Conservation (phyloP, 768 basidiomycete species). For the Podaxis sp. region DNA sequence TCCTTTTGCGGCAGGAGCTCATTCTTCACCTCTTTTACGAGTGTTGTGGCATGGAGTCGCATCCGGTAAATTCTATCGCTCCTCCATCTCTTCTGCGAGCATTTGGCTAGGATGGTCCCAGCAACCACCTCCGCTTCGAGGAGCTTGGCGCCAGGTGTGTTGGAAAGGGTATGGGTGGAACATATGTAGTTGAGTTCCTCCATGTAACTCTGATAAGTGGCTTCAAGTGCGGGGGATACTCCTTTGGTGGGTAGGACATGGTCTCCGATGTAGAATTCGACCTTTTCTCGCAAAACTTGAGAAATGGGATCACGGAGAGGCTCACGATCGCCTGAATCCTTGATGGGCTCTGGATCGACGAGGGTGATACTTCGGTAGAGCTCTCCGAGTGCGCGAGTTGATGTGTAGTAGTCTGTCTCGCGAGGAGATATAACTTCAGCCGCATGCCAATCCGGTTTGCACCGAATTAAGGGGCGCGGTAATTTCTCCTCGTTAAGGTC, state of each 20-base stretch:
- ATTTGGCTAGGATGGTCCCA: conserved; percentile 73
- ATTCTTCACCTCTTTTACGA: conserved; percentile 45
- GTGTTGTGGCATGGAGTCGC: conserved; percentile 50
- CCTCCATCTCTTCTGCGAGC: conserved; percentile 59
- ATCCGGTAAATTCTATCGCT: conserved; percentile 59
- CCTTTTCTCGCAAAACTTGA: conserved; percentile 24
- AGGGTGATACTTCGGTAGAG: conserved; percentile 65
- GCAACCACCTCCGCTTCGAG: conserved; percentile 73
- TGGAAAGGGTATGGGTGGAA: conserved; percentile 62
- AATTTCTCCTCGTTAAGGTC: conserved; percentile 42
- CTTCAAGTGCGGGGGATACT: conserved; percentile 27
- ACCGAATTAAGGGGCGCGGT: conserved; percentile 56
- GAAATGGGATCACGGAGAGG: conserved; percentile 39
- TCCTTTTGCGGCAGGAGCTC: conserved; percentile 24
- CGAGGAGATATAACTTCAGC: conserved; percentile 54
- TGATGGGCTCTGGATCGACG: conserved; percentile 31
- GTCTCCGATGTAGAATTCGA: conserved; percentile 30
- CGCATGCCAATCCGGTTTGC: conserved; percentile 80
- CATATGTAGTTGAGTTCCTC: conserved; percentile 73
- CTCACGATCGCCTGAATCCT: conserved; percentile 13
- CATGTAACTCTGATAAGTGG: conserved; percentile 49
- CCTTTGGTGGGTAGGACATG: conserved; percentile 12
- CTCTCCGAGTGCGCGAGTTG: conserved; percentile 65
- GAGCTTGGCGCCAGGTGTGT: conserved; percentile 51
- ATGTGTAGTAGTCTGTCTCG: conserved; percentile 67